phyloP scores from a whole-genome alignment of 768 basidiomycete genomes.

The Russula lepida region DNA sequence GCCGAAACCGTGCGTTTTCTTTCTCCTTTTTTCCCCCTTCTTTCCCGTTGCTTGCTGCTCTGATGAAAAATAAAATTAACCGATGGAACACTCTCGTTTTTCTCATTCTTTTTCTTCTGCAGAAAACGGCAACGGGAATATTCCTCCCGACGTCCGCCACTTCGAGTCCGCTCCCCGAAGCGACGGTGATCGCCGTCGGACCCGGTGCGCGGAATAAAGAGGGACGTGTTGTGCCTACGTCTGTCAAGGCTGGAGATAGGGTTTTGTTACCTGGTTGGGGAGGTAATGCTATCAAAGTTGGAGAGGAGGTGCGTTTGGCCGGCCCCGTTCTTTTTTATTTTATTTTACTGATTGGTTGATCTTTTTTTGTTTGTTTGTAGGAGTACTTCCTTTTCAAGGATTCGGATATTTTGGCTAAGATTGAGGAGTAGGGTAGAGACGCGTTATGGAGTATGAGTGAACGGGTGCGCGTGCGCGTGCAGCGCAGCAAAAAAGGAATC shows the following conservation, averaged over 20 bases:
- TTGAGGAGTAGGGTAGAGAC: constrained; percentile 61
- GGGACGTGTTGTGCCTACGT: constrained; percentile 62
- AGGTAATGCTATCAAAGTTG: constrained; percentile 91
- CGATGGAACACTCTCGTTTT: too few relatives aligned
- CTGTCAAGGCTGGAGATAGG: constrained; percentile 82
- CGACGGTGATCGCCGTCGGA: constrained; percentile 91
- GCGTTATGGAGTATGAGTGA: not conserved
- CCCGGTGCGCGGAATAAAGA: constrained; percentile 91
- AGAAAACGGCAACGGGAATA: constrained; percentile 98
- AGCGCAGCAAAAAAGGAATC: not conserved
- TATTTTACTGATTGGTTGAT: not conserved
- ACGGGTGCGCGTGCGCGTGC: not conserved
- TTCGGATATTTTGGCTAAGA: constrained; percentile 91
- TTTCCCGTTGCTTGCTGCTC: too few relatives aligned
- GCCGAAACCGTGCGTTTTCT: constrained; percentile 70
- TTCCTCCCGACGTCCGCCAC: constrained; percentile 92
- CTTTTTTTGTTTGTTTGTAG: constrained; percentile 33
- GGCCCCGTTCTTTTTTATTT: too few relatives aligned
- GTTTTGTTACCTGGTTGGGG: constrained; percentile 96
- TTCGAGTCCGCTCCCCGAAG: constrained; percentile 83
- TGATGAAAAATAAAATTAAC: too few relatives aligned
- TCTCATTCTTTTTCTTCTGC: too few relatives aligned
- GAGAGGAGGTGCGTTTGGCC: constrained; percentile 83
- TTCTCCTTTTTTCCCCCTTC: too few relatives aligned
- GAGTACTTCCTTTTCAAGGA: constrained; percentile 96